phyloP scores from a whole-genome alignment of 495 filamentous ascomycete species.

The Podospora australis region DNA sequence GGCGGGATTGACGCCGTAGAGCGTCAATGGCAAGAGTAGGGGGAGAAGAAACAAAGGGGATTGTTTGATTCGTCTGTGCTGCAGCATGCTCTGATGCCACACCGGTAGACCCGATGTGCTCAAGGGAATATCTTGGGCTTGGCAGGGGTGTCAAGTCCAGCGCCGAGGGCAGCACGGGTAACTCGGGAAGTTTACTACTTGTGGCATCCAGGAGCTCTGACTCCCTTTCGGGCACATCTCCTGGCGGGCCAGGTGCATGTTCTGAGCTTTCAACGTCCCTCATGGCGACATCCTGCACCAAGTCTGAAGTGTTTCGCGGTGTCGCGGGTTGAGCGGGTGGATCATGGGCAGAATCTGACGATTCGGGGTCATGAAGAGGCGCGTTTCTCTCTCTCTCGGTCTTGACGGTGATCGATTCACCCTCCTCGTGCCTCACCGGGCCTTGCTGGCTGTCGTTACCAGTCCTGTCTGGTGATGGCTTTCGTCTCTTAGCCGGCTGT shows the following conservation, averaged over 20 bases:
- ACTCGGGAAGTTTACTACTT: not conserved
- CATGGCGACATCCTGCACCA: slow-evolving; percentile 2
- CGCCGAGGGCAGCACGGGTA: not conserved
- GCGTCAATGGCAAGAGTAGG: slow-evolving; percentile 16
- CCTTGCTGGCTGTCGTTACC: no score
- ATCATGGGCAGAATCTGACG: not conserved
- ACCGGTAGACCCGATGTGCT: no score
- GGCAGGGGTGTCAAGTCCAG: slow-evolving; percentile 7
- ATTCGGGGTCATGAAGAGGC: not conserved
- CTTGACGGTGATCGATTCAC: not conserved
- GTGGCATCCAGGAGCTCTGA: not conserved
- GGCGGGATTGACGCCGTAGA: not conserved
- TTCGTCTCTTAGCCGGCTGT: slow-evolving; percentile 40
- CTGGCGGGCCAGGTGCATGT: slow-evolving; percentile 11
- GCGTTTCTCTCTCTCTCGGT: not conserved
- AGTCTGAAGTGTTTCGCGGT: not conserved
- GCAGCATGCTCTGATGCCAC: no score
- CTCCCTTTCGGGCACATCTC: not conserved
- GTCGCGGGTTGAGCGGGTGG: not conserved
- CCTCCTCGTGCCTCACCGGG: not conserved
- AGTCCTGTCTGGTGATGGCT: slow-evolving; percentile 24
- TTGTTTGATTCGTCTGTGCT: no score
- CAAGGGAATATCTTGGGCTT: slow-evolving; percentile 10
- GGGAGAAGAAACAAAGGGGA: slow-evolving; percentile 18
- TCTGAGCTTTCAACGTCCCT: slow-evolving; percentile 4